Evolutionary conservation across 1,139 yeast species (phyloP).

Genomic region (Suhomyces bokatorum): DNA sequence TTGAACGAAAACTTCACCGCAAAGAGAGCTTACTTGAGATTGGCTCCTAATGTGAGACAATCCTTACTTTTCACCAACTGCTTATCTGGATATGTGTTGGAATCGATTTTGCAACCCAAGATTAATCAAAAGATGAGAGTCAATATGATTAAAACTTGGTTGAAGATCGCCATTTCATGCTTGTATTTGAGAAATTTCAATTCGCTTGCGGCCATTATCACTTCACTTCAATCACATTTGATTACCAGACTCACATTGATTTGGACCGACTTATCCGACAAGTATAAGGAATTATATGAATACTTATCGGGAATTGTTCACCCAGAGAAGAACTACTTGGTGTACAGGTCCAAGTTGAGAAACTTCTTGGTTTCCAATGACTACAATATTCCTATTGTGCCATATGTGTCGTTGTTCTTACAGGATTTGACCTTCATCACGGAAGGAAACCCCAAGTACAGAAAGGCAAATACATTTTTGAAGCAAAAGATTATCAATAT

Average conservation of each 20-base stretch:
- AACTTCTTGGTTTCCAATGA: constrained; percentile 55
- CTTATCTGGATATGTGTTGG: constrained; percentile 79
- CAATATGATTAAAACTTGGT: constrained; percentile 73
- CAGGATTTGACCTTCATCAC: constrained; percentile 86
- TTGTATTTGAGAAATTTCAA: constrained; percentile 79
- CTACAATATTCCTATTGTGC: constrained; percentile 71
- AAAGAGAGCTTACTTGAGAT: constrained; percentile 58
- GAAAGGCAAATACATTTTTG: constrained; percentile 60
- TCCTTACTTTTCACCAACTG: constrained; percentile 77
- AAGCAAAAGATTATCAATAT: constrained; percentile 69
- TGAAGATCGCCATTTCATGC: constrained; percentile 81
- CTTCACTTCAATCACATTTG: constrained; percentile 80
- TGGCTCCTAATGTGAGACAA: constrained; percentile 73
- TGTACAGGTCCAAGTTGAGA: constrained; percentile 68
- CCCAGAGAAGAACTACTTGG: constrained; percentile 80
- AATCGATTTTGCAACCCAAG: constrained; percentile 64
- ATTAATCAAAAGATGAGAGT: constrained; percentile 52
- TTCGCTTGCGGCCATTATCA: constrained; percentile 83
- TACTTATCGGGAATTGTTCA: constrained; percentile 71
- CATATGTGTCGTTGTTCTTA: constrained; percentile 78
- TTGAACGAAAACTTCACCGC: constrained; percentile 71
- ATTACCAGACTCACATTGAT: constrained; percentile 65
- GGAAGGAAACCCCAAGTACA: constrained; percentile 78
- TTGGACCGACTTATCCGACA: constrained; percentile 68
- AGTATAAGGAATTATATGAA: constrained; percentile 65